Base-by-base conservation (phyloP, 306 rosid species). In the Acacia melanoxylon region DNA sequence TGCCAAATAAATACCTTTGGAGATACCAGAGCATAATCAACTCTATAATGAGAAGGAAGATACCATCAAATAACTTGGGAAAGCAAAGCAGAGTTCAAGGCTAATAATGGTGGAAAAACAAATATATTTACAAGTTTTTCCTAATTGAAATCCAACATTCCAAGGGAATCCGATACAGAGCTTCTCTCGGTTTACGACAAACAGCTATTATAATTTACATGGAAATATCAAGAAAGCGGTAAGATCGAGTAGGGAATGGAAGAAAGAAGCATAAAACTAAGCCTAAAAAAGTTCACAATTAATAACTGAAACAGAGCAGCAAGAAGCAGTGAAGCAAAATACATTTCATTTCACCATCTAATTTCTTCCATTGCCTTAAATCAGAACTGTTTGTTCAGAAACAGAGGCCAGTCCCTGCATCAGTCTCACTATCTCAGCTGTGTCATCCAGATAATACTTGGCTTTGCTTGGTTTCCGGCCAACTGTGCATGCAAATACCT, bases 371-470 rank as follows among this genome's bases (percentile, higher is more conserved):
- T 74, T 52, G 78, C 74, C 82, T 80, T 80, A 87, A 12, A 49
- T 51, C 15, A 79, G 54, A 72, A 66, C 40, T 33, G 72, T 81
- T 54, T 86, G 94, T 6, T 87, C 90, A 1, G 97, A 89, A 48
- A 92, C 94, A 59, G 80, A 83, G 48, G 98, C 96, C 82, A 94
- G 87, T 24, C 97, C 92, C 59, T 90, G 94, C 61, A 94, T 78
- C 90, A 92, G 72, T 87, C 96, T 86, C 15, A 83, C 91, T 66
- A 94, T 91, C 76, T 94, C 96, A 14, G 78, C 87, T 1, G 88
- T 84, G 24, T 92, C 97, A 63, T 92, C 97, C 8, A 92, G 91
- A 85, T 90, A 92, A 45, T 90, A 92, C 76, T 90, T 92, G 12
- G 92, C 97, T 85, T 90, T 92, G 66, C 94, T 92, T 10, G 94